Conservation (phyloP, 352 stramenopile species). For the Pythium scleroteichum region DNA sequence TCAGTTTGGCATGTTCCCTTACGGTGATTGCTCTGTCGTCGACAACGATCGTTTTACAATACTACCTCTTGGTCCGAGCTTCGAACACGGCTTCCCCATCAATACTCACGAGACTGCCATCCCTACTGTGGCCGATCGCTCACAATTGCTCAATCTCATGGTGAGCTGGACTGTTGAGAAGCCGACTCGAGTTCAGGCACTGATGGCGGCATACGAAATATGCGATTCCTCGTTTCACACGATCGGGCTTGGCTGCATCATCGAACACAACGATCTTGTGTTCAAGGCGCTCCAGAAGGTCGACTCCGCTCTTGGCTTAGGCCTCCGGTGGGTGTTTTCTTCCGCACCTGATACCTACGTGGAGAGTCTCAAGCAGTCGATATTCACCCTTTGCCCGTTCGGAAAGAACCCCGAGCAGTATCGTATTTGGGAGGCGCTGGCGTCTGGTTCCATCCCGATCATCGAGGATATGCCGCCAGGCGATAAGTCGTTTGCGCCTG, state of each 20-base stretch:
- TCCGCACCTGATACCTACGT: constrained; percentile 52
- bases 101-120: constrained; percentile 43
- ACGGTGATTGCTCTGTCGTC: constrained; percentile 61
- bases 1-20: constrained; percentile 59
- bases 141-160: constrained; percentile 61
- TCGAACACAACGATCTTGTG: constrained; percentile 61
- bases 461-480: constrained; percentile 48
- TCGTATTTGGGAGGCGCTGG: constrained; percentile 66
- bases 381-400: constrained; percentile 64
- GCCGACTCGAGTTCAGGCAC: constrained; percentile 57
- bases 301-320: constrained; percentile 41
- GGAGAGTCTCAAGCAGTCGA: constrained; percentile 50
- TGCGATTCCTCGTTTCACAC: constrained; percentile 24
- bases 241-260: constrained; percentile 29
- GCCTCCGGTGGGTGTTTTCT: constrained; percentile 50
- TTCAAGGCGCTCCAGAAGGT: constrained; percentile 63
- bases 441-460: constrained; percentile 62
- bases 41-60: constrained; percentile 50
- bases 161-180: constrained; percentile 70
- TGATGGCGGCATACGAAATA: constrained; percentile 48
- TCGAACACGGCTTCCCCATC: constrained; percentile 60
- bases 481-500: constrained; percentile 24
- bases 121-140: constrained; percentile 21
- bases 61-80: constrained; percentile 54
- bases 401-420: constrained; percentile 75